Evolutionary conservation across 2,329 filamentous ascomycete species (phyloP).

Genomic region (Colletotrichum lindemuthianum): DNA sequence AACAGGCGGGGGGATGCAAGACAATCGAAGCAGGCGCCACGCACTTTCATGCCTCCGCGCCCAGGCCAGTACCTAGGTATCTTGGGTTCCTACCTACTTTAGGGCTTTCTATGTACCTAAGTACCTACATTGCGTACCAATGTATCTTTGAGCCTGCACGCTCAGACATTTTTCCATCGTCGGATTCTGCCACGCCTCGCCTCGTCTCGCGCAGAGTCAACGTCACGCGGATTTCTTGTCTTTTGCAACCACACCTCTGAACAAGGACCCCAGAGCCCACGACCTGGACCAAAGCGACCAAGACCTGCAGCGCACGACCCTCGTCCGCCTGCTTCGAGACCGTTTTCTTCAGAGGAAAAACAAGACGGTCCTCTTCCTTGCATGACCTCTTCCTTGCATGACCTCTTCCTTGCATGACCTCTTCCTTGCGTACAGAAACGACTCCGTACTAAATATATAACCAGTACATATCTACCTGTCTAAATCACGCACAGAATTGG

Average conservation of each 20-base stretch:
- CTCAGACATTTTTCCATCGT: constrained; percentile 22
- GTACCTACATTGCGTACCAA: too few species aligned
- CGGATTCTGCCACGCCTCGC: constrained; percentile 2
- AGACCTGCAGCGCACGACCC: constrained; percentile 26
- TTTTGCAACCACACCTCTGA: constrained; percentile 25
- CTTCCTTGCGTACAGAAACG: constrained; percentile 12
- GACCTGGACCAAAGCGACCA: neutral
- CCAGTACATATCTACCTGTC: too few species aligned
- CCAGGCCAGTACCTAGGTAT: too few species aligned
- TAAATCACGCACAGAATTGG: too few species aligned
- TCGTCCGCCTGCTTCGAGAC: neutral
- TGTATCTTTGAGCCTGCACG: neutral
- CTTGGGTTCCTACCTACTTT: too few species aligned
- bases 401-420: constrained; percentile 9
- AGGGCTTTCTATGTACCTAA: too few species aligned
- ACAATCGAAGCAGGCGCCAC: constrained; percentile 5
- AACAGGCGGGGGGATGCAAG: constrained; percentile 20
- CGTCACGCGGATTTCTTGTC: neutral
- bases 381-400: constrained; percentile 9
- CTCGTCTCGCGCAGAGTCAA: too few species aligned
- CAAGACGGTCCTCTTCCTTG: neutral
- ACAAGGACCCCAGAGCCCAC: neutral
- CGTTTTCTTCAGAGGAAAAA: too few species aligned
- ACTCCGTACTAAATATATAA: neutral
- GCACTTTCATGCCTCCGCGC: too few species aligned